A percentile compares a stretch with the other conserved stretches of the same genome.
Evolutionary conservation across 148 eudicot species (phyloP).

Genomic region (Camellia lanceoleosa): DNA sequence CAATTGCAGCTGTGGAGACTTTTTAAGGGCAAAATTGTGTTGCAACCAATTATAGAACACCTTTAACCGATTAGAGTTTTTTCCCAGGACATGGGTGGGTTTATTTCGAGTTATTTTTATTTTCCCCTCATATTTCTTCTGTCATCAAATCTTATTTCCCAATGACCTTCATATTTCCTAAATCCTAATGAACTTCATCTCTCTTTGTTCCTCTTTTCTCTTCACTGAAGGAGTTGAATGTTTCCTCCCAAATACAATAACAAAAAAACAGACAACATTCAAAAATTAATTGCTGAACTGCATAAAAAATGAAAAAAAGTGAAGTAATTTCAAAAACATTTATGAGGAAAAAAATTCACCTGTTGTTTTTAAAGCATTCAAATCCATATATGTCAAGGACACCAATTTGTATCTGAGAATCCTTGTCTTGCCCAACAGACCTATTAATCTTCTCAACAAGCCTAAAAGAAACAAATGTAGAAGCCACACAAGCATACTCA

Average conservation of each 20-base stretch:
- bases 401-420: constrained; percentile 77
- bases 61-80: not conserved
- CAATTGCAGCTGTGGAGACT: not conserved
- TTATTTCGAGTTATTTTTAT: not conserved
- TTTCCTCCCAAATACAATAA: not conserved
- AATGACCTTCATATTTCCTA: not conserved
- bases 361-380: constrained; percentile 92
- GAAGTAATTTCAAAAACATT: not conserved
- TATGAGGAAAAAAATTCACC: constrained; percentile 33
- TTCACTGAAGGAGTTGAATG: not conserved
- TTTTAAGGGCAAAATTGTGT: not conserved
- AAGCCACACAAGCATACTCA: not conserved
- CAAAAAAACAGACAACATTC: not conserved
- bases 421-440: constrained; percentile 93
- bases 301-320: constrained; percentile 8
- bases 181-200: not conserved
- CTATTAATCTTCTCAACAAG: constrained; percentile 90
- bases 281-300: not conserved
- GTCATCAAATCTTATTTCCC: not conserved
- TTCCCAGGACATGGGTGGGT: not conserved
- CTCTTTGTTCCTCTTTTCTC: not conserved
- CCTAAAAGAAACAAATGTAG: constrained; percentile 54
- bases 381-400: constrained; percentile 96
- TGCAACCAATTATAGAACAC: not conserved
- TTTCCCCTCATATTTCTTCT: not conserved